Evolutionary conservation across 1,139 yeast genomes (phyloP).

Genomic region (Debaryomycetaceae sp.): DNA sequence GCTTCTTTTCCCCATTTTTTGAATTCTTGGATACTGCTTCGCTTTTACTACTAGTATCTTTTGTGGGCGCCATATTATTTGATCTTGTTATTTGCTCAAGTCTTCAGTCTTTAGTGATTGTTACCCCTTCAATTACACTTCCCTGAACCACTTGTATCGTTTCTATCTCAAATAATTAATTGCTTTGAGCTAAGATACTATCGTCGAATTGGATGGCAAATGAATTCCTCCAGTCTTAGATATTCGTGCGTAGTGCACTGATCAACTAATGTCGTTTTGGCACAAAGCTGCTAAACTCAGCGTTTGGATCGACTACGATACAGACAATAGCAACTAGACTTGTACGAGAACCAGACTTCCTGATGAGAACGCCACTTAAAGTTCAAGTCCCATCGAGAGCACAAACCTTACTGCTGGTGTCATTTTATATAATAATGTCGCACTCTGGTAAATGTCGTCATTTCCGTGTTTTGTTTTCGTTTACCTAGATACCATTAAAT

Average conservation of each 20-base stretch:
- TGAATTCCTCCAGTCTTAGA: neutral
- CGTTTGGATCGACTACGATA: neutral
- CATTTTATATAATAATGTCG: too few relatives aligned
- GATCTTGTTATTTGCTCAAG: neutral
- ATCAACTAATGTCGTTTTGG: neutral
- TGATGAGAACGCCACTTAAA: too few relatives aligned
- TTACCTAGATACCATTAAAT: too few relatives aligned
- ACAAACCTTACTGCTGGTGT: too few relatives aligned
- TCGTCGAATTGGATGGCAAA: neutral
- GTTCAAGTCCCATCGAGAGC: too few relatives aligned
- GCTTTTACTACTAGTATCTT: constrained; percentile 14
- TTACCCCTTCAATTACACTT: neutral
- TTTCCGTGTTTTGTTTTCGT: too few relatives aligned
- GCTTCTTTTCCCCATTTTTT: constrained; percentile 20
- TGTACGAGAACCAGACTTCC: too few relatives aligned
- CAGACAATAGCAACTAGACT: too few relatives aligned
- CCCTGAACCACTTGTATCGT: neutral
- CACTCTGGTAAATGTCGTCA: too few relatives aligned
- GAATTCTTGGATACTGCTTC: constrained; percentile 11
- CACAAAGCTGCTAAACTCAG: neutral
- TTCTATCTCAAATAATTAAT: neutral
- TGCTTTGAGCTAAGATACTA: neutral
- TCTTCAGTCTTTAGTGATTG: neutral
- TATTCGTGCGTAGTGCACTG: neutral
- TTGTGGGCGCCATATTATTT: constrained; percentile 19